Evolutionary conservation across 805 yeast species (phyloP).

Genomic region (Kluyveromyces siamensis): DNA sequence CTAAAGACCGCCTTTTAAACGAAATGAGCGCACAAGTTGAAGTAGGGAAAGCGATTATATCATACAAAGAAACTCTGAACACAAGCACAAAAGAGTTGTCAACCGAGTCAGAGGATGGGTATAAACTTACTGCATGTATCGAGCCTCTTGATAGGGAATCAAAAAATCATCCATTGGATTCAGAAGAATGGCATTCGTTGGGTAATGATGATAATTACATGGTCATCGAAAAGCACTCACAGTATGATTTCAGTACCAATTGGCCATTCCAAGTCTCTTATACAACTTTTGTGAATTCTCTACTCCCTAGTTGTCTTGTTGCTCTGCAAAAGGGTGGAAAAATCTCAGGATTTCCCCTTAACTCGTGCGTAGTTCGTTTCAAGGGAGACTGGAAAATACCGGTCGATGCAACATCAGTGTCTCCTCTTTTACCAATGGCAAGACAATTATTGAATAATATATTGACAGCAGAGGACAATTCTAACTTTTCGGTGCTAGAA

Average conservation of each 20-base stretch:
- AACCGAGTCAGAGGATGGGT: conserved; percentile 12
- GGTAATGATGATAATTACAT: conserved; percentile 29
- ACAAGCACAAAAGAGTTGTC: conserved; percentile 5
- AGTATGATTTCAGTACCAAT: conserved; percentile 21
- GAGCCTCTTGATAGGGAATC: conserved; percentile 15
- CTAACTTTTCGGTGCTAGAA: conserved; percentile 55
- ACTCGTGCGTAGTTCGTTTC: conserved; percentile 50
- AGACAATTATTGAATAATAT: conserved; percentile 37
- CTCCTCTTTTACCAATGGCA: conserved; percentile 37
- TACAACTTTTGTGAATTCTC: conserved; percentile 43
- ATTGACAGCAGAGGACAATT: conserved; percentile 17
- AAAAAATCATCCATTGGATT: conserved; percentile 21
- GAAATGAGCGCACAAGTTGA: conserved; percentile 78
- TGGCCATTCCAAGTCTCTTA: conserved; percentile 44
- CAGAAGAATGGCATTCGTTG: conserved; percentile 22
- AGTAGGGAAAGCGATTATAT: conserved; percentile 77
- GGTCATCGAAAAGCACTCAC: conserved; percentile 20
- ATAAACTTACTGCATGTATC: conserved; percentile 13
- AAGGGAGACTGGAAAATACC: conserved; percentile 43
- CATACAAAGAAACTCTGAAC: conserved; percentile 68
- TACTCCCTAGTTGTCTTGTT: conserved; percentile 51
- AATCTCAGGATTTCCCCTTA: conserved; percentile 37
- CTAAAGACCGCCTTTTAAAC: conserved; percentile 64
- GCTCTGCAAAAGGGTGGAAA: conserved; percentile 64
- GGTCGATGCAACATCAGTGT: conserved; percentile 33